Evolutionary conservation across 2,329 filamentous ascomycete species (phyloP), one percentile per base, ranked within the genome.

Genomic region (Trichophyton benhamiae): DNA sequence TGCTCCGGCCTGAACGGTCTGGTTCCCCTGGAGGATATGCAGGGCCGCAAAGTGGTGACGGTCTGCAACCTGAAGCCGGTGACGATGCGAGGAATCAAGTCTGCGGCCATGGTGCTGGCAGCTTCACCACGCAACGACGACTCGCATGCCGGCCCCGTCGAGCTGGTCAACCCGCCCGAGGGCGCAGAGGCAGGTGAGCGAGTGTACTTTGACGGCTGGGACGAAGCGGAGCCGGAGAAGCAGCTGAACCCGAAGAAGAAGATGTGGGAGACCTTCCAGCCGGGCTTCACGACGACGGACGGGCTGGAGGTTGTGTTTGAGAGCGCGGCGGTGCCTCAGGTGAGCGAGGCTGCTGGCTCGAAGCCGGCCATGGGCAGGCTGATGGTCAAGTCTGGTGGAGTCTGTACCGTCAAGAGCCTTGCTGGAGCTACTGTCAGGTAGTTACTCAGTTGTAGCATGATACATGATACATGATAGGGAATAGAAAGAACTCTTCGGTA

Each of bases 231-330:
- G 80, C 91, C 94, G 0, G 94, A 99, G 82, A 87, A 87, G 65
- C 84, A 92, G 59, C 82, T 99, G 62, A 99, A 97, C 82, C 94
- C 94, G 62, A 99, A 99, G 87, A 99, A 97, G 86, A 97, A 97
- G 86, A 80, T 97, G 64, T 97, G 92, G 91, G 94, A 99, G 81
- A 89, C 83, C 8, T 89, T 96, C 77, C 92, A 97, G 81, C 91
- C 91, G 0, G 94, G 92, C 0, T 97, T 97, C 78, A 95, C 89
- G 33, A 99, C 92, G 6, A 95, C 87, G 1, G 87, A 87, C 6
- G 76, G 75, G 55, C 80, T 92, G 59, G 88, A 91, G 76, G 92
- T 96, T 41, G 91, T 82, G 0, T 99, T 97, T 72, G 88, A 97
- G 70, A 88, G 88, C 2, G 81, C 77, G 52, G 85, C 80, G 53